Conservation (phyloP, 2,329 filamentous ascomycete genomes). For the Intubia oerlemansii region DNA sequence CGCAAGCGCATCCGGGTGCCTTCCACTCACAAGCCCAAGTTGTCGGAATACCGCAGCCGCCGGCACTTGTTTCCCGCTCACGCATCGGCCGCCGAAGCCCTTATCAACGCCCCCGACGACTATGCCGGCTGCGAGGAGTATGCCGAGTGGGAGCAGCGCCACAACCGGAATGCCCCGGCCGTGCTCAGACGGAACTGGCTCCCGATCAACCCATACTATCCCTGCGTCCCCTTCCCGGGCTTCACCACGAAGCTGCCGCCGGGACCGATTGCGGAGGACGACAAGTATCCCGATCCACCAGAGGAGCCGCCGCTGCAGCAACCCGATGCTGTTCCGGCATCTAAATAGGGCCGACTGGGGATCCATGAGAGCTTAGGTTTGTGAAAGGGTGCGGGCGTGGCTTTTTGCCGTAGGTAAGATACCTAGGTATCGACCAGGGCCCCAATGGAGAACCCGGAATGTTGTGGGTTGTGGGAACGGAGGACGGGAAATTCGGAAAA, state of each 20-base stretch:
- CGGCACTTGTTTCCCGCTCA: not conserved
- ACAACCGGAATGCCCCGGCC: slow-evolving; percentile 2
- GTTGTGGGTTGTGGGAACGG: too few species aligned
- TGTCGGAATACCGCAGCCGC: too few species aligned
- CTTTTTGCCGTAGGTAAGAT: too few species aligned
- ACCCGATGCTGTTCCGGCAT: too few species aligned
- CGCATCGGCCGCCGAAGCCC: not conserved
- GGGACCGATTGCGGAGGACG: not conserved
- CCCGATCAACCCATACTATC: not conserved
- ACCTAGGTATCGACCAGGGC: too few species aligned
- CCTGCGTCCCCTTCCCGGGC: not conserved
- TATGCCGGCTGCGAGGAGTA: not conserved
- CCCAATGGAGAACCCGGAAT: too few species aligned
- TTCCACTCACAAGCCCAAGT: too few species aligned
- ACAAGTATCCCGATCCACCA: not conserved
- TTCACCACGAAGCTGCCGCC: not conserved
- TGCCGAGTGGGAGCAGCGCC: slow-evolving; percentile 2
- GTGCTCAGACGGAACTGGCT: not conserved
- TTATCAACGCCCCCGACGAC: not conserved
- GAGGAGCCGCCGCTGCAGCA: too few species aligned
- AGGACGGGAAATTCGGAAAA: too few species aligned
- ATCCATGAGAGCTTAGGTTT: not conserved
- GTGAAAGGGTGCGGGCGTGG: not conserved
- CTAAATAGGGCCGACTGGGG: too few species aligned
- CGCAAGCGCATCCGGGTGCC: too few species aligned